Evolutionary conservation across 108 stramenopile species (phyloP).

Genomic region (Craspedostauros australis): DNA sequence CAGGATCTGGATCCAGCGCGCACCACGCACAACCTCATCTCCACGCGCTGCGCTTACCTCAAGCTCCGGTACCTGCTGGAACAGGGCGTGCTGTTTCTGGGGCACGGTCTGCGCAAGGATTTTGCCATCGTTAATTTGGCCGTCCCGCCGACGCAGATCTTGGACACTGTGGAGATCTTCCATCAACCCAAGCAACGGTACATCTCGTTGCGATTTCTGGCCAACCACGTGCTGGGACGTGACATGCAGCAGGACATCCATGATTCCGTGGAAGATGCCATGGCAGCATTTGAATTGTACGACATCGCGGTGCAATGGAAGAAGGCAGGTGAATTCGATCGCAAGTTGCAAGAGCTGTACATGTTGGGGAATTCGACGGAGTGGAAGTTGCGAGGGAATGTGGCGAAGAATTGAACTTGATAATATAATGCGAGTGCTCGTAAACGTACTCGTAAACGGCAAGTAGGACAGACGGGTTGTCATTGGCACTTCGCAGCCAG

Average conservation of each 20-base stretch:
- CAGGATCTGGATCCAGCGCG: slow-evolving; percentile 83
- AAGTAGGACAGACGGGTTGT: not conserved
- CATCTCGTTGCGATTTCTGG: slow-evolving; percentile 87
- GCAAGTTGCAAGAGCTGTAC: slow-evolving; percentile 55
- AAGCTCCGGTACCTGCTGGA: slow-evolving; percentile 89
- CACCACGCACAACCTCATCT: slow-evolving; percentile 81
- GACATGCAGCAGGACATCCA: slow-evolving; percentile 95
- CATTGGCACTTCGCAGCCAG: not conserved
- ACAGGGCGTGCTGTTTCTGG: slow-evolving; percentile 79
- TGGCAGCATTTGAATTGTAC: slow-evolving; percentile 69
- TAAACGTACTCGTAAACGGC: not conserved
- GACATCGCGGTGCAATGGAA: slow-evolving; percentile 55
- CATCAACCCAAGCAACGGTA: slow-evolving; percentile 78
- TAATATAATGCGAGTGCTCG: not conserved
- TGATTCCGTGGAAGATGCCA: slow-evolving; percentile 93
- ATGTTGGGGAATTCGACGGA: slow-evolving; percentile 59
- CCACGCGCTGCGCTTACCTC: slow-evolving; percentile 79
- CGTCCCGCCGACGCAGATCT: slow-evolving; percentile 85
- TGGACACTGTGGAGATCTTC: slow-evolving; percentile 93
- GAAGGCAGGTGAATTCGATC: slow-evolving; percentile 50
- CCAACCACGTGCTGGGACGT: slow-evolving; percentile 75
- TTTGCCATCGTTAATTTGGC: slow-evolving; percentile 83
- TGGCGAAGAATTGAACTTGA: not conserved
- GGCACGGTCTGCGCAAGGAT: slow-evolving; percentile 85
- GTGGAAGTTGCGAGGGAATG: slow-evolving; percentile 50